Base-by-base conservation (phyloP, 1,284 basidiomycete species). In the Ustilago hordei region DNA sequence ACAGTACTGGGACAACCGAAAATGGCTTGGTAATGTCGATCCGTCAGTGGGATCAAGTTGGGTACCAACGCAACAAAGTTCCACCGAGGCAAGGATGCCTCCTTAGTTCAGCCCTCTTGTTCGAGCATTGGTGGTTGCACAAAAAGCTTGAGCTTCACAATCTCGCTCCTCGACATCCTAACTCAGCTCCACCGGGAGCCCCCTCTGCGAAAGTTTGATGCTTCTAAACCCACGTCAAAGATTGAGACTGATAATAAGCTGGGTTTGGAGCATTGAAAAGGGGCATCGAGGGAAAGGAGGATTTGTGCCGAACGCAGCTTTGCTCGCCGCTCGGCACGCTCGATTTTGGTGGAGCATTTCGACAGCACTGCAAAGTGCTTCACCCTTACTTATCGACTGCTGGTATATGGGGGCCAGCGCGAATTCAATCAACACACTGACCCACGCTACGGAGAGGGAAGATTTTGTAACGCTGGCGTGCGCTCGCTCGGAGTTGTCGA, bases 401-500 rank as follows among this genome's bases (percentile, higher is more conserved):
- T 28, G 23, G 23, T 28, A 28, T 28, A 28, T 28, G 23, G 23
- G 23, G 23, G 23, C 23, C 23, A 28, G 23, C 23, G 3, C 23
- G 23, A 28, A 28, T 28, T 28, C 3, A 28, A 28, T 28, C 0
- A 28, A 28, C 23, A 28, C 23, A 28, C 23, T 3, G 23, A 28
- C 23, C 23, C 23, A 28, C 23, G 23, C 23, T 19, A 28, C 3
- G 23, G 23, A 3, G 23, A 28, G 23, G 23, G 23, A 28, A 28
- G 23, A 28, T 28, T 28, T 28, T 28, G 23, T 28, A 28, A 28
- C 23, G 23, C 23, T 28, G 23, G 3, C 23, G 23, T 28, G 23
- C 23, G 23, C 23, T 28, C 23, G 59, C 59, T 60, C 59, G 38
- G 59, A 54, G 59, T 41, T 41, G 59, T 50, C 59, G 59, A 60